Evolutionary conservation across 345 rosid species (phyloP).

Genomic region (Eucalyptus lansdowneana): DNA sequence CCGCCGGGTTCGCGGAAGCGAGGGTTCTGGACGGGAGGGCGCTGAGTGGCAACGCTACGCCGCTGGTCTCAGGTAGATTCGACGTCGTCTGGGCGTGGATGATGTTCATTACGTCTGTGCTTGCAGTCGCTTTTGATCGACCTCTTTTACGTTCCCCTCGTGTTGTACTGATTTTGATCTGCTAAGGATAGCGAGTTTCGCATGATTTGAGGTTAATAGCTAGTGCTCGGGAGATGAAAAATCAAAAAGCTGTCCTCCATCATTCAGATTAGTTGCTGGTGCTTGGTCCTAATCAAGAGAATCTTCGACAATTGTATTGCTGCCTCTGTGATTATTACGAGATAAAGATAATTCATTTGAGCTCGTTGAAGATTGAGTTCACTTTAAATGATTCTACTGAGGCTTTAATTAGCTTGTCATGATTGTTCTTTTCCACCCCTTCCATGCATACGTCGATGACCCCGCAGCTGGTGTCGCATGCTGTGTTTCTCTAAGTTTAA

Average conservation of each 20-base stretch:
- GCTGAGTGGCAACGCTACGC: neutral
- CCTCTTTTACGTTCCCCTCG: neutral
- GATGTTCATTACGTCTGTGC: neutral
- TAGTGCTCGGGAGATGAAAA: neutral
- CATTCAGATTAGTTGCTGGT: neutral
- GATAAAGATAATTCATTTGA: neutral
- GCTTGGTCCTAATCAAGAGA: neutral
- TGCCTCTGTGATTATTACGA: neutral
- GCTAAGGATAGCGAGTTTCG: neutral
- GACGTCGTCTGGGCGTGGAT: neutral
- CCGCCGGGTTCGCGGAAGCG: slow-evolving; percentile 27
- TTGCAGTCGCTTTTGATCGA: neutral
- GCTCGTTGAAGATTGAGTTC: neutral
- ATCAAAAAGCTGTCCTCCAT: neutral
- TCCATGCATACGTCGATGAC: neutral
- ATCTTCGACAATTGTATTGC: neutral
- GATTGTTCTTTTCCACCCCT: neutral
- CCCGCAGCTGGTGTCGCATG: neutral
- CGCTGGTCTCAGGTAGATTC: neutral
- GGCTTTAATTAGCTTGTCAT: neutral
- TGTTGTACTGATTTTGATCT: neutral
- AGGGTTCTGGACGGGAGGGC: slow-evolving; percentile 18
- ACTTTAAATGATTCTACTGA: neutral
- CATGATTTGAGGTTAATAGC: neutral
- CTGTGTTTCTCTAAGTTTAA: neutral